Base-by-base conservation (phyloP, 2,329 filamentous ascomycete genomes). In the Pseudopithomyces maydicus region DNA sequence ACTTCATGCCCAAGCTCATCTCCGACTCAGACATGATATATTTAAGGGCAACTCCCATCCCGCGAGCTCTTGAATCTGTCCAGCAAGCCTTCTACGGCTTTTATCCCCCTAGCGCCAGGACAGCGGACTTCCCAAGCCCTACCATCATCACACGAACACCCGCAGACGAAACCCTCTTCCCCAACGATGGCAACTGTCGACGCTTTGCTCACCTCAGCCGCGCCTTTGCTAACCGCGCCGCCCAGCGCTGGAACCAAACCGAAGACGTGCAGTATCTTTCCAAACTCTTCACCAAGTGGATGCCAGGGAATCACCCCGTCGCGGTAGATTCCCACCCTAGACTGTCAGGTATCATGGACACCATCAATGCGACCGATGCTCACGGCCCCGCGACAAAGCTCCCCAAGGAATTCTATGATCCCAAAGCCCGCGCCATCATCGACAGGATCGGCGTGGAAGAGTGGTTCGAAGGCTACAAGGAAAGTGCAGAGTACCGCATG, bases 341-440 rank as follows among this genome's bases (percentile, higher is more conserved):
- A 43, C 81, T 98, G 12, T 92, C 88, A 6, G 95, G 95, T 52
- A 89, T 99, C 68, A 92, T 96, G 90, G 95, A 99, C 77, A 95
- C 91, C 0, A 85, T 98, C 70, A 98, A 97, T 72, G 87, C 91
- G 6, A 96, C 92, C 0, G 81, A 90, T 12, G 94, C 93, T 2
- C 95, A 98, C 73, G 91, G 91, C 0, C 85, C 90, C 0, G 84
- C 85, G 11, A 97, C 93, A 0, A 87, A 84, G 44, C 83, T 98
- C 2, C 95, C 95, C 0, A 81, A 83, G 10, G 90, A 92, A 61
- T 98, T 99, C 75, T 98, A 98, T 76, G 92, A 97, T 70, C 73
- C 82, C 17, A 89, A 88, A 69, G 86, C 84, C 3, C 83, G 86
- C 48, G 81, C 82, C 3, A 89, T 92, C 58, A 85, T 95, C 55